phyloP scores from a whole-genome alignment of 129 eudicot genomes.

The Flaveria ramosissima region DNA sequence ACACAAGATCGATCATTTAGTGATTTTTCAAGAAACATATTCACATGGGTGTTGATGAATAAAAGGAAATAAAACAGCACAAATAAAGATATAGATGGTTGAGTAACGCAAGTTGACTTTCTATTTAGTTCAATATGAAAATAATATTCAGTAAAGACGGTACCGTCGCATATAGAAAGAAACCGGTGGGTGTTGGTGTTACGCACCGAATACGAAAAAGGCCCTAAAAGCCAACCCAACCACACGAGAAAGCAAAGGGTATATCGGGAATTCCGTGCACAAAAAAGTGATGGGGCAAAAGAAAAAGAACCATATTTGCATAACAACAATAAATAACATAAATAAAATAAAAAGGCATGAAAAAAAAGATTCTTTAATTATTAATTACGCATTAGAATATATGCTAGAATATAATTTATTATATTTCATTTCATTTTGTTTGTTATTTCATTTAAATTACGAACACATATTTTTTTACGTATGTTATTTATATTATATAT shows the following conservation, averaged over 20 bases:
- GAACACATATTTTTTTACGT: too few relatives aligned
- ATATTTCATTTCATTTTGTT: not conserved
- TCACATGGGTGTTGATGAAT: too few relatives aligned
- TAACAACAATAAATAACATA: not conserved
- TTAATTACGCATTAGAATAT: not conserved
- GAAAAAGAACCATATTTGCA: constrained; percentile 19
- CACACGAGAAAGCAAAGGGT: constrained; percentile 39
- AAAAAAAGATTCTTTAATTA: not conserved
- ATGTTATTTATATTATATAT: too few relatives aligned
- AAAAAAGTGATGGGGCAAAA: constrained; percentile 16
- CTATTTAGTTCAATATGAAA: constrained; percentile 24
- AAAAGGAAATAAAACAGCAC: constrained; percentile 12
- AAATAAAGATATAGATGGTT: constrained; percentile 27
- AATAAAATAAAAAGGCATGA: not conserved
- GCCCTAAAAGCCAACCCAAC: constrained; percentile 26
- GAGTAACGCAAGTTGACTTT: constrained; percentile 57
- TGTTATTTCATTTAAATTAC: not conserved
- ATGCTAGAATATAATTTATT: not conserved
- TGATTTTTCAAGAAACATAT: too few relatives aligned
- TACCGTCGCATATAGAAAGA: constrained; percentile 15
- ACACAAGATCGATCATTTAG: too few relatives aligned
- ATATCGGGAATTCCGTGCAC: constrained; percentile 33
- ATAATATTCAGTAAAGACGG: too few relatives aligned
- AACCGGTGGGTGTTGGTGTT: constrained; percentile 43
- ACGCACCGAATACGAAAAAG: constrained; percentile 39